These are phyloP conservation scores for Nitzschia palea DNA, from an alignment of 108 stramenopile species.

Conservation along the genomic window DNA sequence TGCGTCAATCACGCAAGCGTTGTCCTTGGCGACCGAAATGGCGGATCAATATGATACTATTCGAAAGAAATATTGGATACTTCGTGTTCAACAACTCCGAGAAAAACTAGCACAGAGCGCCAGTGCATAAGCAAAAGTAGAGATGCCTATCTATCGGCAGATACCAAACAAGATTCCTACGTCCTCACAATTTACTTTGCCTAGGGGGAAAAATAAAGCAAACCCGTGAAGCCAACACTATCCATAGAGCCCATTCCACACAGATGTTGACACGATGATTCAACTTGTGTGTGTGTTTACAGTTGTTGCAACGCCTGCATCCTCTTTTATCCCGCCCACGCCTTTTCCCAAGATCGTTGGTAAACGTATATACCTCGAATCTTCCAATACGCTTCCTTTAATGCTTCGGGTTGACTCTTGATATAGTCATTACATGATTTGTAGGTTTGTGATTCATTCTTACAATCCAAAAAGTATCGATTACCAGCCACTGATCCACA, in stretches of 20 bases:
- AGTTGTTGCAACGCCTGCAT: too few species aligned
- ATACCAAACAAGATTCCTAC: too few species aligned
- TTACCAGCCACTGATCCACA: conserved; percentile 89
- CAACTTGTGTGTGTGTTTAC: too few species aligned
- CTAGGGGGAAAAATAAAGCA: too few species aligned
- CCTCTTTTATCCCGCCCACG: conserved; percentile 28
- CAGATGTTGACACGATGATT: too few species aligned
- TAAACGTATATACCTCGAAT: conserved; percentile 88
- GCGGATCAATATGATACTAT: conserved; percentile 55
- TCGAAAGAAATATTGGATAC: conserved; percentile 79
- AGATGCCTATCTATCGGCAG: too few species aligned
- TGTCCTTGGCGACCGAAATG: conserved; percentile 39
- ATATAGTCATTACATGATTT: conserved; percentile 77
- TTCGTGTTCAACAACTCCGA: conserved; percentile 34
- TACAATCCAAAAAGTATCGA: conserved; percentile 76
- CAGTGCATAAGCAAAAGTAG: too few species aligned
- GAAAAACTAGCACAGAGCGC: neutral
- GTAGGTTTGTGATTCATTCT: conserved; percentile 51
- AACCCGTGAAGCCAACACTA: too few species aligned
- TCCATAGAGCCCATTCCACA: too few species aligned
- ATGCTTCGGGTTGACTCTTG: conserved; percentile 69
- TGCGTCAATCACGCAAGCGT: conserved; percentile 45
- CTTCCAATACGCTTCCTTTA: conserved; percentile 87
- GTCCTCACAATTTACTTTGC: too few species aligned
- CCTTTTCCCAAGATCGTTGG: conserved; percentile 59